Evolutionary conservation across 495 filamentous ascomycete species (phyloP), one percentile per base, ranked within the genome.

Genomic region (Annulohypoxylon stygium): DNA sequence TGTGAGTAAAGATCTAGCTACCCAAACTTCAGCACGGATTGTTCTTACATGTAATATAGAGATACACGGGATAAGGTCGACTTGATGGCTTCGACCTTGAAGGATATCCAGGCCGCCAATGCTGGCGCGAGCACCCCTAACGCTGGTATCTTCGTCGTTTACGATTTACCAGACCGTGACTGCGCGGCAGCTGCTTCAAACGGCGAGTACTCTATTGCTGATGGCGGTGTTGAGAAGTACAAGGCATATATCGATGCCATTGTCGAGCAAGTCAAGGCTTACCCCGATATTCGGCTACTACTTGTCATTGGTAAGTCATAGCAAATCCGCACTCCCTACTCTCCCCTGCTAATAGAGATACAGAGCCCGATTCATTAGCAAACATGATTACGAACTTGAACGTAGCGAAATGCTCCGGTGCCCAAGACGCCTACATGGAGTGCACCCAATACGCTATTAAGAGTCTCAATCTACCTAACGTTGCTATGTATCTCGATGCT

Each of bases 401-500:
- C 55, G 82, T 88, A 4, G 65, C 84, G 4, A 90, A 90, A 69
- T 92, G 90, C 73, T 75, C 87, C 25, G 80, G 82, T 66, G 87
- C 90, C 30, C 76, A 87, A 20, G 57, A 71, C 39, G 85, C 87
- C 6, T 93, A 91, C 75, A 79, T 87, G 61, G 84, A 87, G 43
- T 86, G 88, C 76, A 85, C 84, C 25, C 83, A 87, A 37, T 92
- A 93, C 75, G 90, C 90, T 3, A 70, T 92, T 43, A 82, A 81
- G 25, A 75, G 86, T 25, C 81, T 92, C 39, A 86, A 90, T 76
- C 79, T 92, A 16, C 81, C 84, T 16, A 91, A 93, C 75, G 90
- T 92, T 43, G 73, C 86, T 58, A 92, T 92, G 90, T 92, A 93
- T 74, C 78, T 93, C 26, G 90, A 93, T 75, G 90, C 88, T 57